phyloP scores from a whole-genome alignment of 441 rosid species.

The Populus hybrid region DNA sequence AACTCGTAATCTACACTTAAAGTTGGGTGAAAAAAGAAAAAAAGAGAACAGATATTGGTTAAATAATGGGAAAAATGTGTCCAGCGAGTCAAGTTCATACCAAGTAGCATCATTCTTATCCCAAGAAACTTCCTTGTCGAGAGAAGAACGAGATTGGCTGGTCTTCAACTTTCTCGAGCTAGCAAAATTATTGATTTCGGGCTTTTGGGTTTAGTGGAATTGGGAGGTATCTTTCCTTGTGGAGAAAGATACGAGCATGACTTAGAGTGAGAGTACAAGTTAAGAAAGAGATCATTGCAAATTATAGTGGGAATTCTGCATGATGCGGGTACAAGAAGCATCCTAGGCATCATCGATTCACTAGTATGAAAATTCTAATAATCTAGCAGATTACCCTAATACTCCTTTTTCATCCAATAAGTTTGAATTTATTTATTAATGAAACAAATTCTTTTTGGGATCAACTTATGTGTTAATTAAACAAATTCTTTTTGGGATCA shows the following conservation, averaged over 20 bases:
- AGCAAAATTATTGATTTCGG: not conserved
- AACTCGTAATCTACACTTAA: not conserved
- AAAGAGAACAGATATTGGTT: not conserved
- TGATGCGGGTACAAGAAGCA: constrained; percentile 39
- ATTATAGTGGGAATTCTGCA: constrained; percentile 19
- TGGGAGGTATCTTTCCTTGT: not conserved
- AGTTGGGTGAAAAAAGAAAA: not conserved
- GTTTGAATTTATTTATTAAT: too few species aligned
- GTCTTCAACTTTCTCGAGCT: not conserved
- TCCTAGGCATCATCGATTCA: constrained; percentile 13
- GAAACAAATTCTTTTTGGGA: too few species aligned
- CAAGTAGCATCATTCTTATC: not conserved
- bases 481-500: not conserved
- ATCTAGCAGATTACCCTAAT: too few species aligned
- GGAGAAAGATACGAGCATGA: not conserved
- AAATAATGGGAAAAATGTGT: not conserved
- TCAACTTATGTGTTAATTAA: too few species aligned
- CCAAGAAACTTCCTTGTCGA: not conserved
- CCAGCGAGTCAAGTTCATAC: not conserved
- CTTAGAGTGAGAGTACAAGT: not conserved
- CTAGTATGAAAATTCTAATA: not conserved
- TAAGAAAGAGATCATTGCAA: not conserved
- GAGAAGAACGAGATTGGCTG: not conserved
- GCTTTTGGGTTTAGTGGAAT: too few species aligned
- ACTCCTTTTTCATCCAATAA: not conserved